Evolutionary conservation across 257 asterid genomes (phyloP).

Genomic region (Salvia hispanica): DNA sequence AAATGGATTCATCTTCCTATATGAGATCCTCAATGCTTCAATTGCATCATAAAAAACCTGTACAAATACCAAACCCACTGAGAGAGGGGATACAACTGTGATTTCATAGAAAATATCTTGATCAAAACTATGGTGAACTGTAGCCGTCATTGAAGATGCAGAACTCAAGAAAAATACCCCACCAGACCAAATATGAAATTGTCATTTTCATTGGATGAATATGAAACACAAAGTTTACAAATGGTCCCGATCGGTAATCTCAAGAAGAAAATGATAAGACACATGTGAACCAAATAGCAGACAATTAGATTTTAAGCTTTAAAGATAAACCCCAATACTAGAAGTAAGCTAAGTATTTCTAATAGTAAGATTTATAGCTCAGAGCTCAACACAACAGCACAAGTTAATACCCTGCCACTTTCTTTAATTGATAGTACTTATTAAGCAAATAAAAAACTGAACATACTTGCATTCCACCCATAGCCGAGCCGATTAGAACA

Average conservation of each 20-base stretch:
- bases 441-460: slow-evolving; percentile 19
- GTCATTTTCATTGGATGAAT: slow-evolving; percentile 8
- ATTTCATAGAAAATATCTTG: not conserved
- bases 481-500: slow-evolving; percentile 88
- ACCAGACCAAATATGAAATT: slow-evolving; percentile 21
- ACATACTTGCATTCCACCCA: slow-evolving; percentile 95
- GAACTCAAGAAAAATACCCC: not conserved
- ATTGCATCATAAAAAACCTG: slow-evolving; percentile 92
- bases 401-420: slow-evolving; percentile 7
- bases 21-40: slow-evolving; percentile 79
- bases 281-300: slow-evolving; percentile 9
- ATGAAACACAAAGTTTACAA: slow-evolving; percentile 8
- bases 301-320: slow-evolving; percentile 15
- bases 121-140: slow-evolving; percentile 2
- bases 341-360: not conserved
- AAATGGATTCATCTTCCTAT: slow-evolving; percentile 92
- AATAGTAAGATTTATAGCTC: not conserved
- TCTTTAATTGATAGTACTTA: not conserved
- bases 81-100: slow-evolving; percentile 14
- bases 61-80: slow-evolving; percentile 31
- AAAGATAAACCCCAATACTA: slow-evolving; percentile 1
- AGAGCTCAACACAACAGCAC: slow-evolving; percentile 4
- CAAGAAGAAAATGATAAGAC: slow-evolving; percentile 14
- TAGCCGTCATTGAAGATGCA: slow-evolving; percentile 16
- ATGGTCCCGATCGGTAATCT: not conserved